Conservation (phyloP, 495 filamentous ascomycete genomes). For the Talaromyces trachyspermus region DNA sequence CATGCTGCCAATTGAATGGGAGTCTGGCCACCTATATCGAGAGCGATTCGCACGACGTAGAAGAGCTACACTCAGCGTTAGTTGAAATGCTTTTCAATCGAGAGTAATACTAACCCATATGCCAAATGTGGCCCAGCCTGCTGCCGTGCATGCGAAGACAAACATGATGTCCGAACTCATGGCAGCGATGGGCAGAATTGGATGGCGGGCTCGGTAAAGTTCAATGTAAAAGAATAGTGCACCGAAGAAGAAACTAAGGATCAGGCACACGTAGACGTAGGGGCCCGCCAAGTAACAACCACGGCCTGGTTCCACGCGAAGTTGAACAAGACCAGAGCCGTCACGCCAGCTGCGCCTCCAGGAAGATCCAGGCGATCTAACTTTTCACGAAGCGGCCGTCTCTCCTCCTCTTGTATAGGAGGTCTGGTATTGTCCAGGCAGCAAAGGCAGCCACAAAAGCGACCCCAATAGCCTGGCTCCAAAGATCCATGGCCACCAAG, state of each 20-base stretch:
- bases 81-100: too few species aligned
- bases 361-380: slow-evolving; percentile 30
- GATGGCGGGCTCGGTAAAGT: slow-evolving; percentile 24
- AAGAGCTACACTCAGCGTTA: too few species aligned
- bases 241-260: slow-evolving; percentile 28
- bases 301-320: slow-evolving; percentile 47
- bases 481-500: slow-evolving; percentile 64
- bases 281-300: slow-evolving; percentile 35
- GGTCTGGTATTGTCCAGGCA: slow-evolving; percentile 32
- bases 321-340: slow-evolving; percentile 34
- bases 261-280: slow-evolving; percentile 39
- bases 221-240: slow-evolving; percentile 42
- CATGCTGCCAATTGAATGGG: slow-evolving; percentile 28
- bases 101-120: too few species aligned
- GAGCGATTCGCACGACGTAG: too few species aligned
- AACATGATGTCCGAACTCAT: slow-evolving; percentile 23
- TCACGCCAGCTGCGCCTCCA: slow-evolving; percentile 34
- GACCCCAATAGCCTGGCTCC: slow-evolving; percentile 41
- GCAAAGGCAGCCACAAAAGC: slow-evolving; percentile 16
- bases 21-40: too few species aligned
- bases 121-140: slow-evolving; percentile 36
- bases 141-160: slow-evolving; percentile 27
- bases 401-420: slow-evolving; percentile 9
- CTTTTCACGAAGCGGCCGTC: neutral
- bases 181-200: slow-evolving; percentile 33